These are phyloP conservation scores for Boechera retrofracta DNA, from an alignment of 345 rosid species.

Conservation along the genomic window DNA sequence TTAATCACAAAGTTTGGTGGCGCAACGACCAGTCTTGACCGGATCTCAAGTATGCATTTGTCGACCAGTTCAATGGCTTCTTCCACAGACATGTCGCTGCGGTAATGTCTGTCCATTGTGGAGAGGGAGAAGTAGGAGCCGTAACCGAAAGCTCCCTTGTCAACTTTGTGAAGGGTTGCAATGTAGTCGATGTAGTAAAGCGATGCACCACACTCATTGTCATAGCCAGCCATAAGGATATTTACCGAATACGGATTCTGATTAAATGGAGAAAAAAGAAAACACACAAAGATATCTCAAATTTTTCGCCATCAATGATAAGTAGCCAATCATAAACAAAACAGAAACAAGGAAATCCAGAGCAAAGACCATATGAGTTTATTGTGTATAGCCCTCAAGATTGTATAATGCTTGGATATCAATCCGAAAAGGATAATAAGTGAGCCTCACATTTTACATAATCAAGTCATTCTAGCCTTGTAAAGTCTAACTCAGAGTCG, in stretches of 20 bases:
- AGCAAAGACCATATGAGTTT: not conserved
- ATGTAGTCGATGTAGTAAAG: constrained; percentile 96
- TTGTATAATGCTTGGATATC: not conserved
- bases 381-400: not conserved
- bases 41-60: constrained; percentile 89
- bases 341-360: constrained; percentile 2
- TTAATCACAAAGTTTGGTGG: constrained; percentile 96
- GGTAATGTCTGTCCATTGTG: constrained; percentile 94
- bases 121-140: constrained; percentile 89
- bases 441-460: not conserved
- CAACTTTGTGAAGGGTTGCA: constrained; percentile 97
- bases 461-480: not conserved
- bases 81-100: constrained; percentile 82
- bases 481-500: not conserved
- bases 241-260: constrained; percentile 92
- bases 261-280: constrained; percentile 16
- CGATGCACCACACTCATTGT: constrained; percentile 87
- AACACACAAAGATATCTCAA: not conserved
- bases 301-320: not conserved
- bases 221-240: constrained; percentile 89
- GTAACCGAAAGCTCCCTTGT: constrained; percentile 94
- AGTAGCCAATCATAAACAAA: not conserved
- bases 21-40: constrained; percentile 87
- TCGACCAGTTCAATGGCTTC: constrained; percentile 84
- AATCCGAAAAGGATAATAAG: not conserved